These are phyloP conservation scores for Trichoderma citrinoviride DNA, from an alignment of 2,329 filamentous ascomycete species.

Conservation along the genomic window DNA sequence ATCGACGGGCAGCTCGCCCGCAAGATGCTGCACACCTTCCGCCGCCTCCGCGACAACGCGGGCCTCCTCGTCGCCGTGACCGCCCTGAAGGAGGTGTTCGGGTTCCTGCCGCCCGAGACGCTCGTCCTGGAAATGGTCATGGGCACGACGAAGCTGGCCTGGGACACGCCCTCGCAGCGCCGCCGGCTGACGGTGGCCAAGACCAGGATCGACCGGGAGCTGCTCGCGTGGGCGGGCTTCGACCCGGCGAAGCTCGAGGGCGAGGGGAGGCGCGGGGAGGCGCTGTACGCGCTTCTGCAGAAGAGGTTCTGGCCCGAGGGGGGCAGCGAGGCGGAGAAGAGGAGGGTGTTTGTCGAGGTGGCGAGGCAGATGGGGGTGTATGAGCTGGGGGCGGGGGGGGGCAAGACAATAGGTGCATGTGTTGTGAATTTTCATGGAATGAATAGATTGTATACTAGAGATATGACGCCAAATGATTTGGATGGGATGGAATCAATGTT, in stretches of 20 bases:
- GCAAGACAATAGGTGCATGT: neutral
- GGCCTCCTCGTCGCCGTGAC: conserved; percentile 48
- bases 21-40: conserved; percentile 51
- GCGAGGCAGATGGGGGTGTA: conserved; percentile 46
- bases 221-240: conserved; percentile 32
- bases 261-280: conserved; percentile 34
- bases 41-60: conserved; percentile 43
- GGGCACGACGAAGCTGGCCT: conserved; percentile 44
- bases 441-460: conserved; percentile 18
- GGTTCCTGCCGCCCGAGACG: conserved; percentile 45
- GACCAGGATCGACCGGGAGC: conserved; percentile 41
- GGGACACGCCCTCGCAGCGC: conserved; percentile 42
- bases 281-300: conserved; percentile 45
- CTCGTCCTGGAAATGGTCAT: conserved; percentile 48
- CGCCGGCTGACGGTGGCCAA: conserved; percentile 44
- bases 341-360: conserved; percentile 33
- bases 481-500: neutral
- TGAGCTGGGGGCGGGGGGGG: conserved; percentile 27
- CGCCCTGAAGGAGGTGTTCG: conserved; percentile 43
- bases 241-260: conserved; percentile 39
- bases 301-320: conserved; percentile 37
- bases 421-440: neutral
- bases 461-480: conserved; percentile 1
- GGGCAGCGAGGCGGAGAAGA: conserved; percentile 27
- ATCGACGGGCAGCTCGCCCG: conserved; percentile 49